Base-by-base conservation (phyloP, 139 green algal species). In the Picocystis salinarum region DNA sequence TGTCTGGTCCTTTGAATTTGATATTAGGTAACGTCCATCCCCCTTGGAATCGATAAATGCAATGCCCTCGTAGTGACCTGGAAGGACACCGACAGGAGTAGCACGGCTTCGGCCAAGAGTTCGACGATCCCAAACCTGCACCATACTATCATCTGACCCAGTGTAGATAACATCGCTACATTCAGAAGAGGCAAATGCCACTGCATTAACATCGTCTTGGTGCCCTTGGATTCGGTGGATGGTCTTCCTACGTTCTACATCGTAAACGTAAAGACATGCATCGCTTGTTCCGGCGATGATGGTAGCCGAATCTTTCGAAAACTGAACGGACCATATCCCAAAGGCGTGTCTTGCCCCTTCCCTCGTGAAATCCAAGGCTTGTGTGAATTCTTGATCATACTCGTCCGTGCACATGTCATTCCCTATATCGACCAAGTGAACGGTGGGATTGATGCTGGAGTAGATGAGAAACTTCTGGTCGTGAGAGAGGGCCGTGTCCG, bases 1-100 rank as follows among this genome's bases (percentile, higher is more conserved):
- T 10, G 59, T 85, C 58, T 96, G 87, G 61, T 96, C 86, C 71
- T 96, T 96, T 56, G 31, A 33, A 66, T 96, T 96, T 58, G 39
- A 67, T 33, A 94, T 76, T 12, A 95, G 36, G 62, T 85, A 56
- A 4, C 64, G 45, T 2, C 61, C 62, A 37, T 87, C 77, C 9
- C 63, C 61, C 42, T 62, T 53, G 18, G 66, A 37, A 59, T 80
- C 65, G 10, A 96, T 31, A 55, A 91, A 71, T 2, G 85, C 91
- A 7, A 96, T 25, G 23, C 86, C 86, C 58, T 96, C 82, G 2
- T 59, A 80, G 66, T 96, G 86, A 4, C 87, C 87, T 42, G 83
- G 52, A 33, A 93, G 60, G 33, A 83, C 58, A 13, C 82, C 85
- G 23, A 60, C 52, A 1, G 79, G 50, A 29, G 12, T 20, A 13